Conservation (phyloP, 1,139 yeast species). For the Saccharomycopsis hybrid region DNA sequence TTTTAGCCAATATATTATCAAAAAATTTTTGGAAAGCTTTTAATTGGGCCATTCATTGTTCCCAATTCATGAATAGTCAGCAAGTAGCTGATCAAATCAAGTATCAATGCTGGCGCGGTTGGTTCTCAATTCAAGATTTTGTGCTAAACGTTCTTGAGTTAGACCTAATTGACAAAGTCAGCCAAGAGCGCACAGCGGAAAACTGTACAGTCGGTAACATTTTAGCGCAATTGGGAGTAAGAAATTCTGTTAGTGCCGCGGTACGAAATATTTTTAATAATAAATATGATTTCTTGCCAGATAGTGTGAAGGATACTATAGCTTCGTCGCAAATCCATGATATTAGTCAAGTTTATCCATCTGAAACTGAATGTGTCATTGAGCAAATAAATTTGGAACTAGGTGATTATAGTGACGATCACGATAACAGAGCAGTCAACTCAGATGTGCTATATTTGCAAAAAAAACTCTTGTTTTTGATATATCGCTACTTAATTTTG, state of each 20-base stretch:
- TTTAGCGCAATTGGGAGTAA: background rate
- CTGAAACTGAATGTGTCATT: too few species aligned
- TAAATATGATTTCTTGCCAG: background rate
- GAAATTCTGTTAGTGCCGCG: background rate
- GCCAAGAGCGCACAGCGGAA: background rate
- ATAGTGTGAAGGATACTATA: background rate
- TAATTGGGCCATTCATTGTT: constrained; percentile 4
- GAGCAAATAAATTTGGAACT: too few species aligned
- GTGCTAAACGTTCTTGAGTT: constrained; percentile 1
- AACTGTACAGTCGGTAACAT: background rate
- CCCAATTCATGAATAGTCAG: background rate
- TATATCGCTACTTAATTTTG: background rate
- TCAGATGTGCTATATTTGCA: constrained; percentile 5
- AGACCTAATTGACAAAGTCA: background rate
- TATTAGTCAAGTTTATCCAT: too few species aligned
- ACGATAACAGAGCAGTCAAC: too few species aligned
- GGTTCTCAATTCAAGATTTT: constrained; percentile 4
- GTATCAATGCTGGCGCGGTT: constrained; percentile 6
- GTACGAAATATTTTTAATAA: constrained; percentile 1
- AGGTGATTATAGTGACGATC: too few species aligned
- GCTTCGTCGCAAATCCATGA: too few species aligned
- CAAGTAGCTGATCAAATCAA: background rate
- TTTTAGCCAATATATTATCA: background rate
- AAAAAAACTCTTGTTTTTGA: background rate
- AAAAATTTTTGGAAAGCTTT: background rate